A percentile compares a stretch with the other conserved stretches of the same genome.
Conservation (phyloP, 78 protist species). For the Tieghemostelium lacteum region DNA sequence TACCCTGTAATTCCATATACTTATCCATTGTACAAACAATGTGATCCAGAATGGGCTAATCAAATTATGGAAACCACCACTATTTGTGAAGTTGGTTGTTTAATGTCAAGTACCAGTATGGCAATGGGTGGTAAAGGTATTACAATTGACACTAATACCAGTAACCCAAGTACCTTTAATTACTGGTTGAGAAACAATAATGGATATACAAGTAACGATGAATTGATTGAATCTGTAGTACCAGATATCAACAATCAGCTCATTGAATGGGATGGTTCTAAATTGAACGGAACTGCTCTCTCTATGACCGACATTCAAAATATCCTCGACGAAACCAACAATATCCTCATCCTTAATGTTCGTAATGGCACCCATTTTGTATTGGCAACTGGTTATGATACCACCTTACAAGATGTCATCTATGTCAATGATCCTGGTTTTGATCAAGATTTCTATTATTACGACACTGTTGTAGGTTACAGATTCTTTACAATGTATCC, state of each 20-base stretch:
- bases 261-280: slow-evolving; percentile 66
- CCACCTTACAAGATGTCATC: not conserved
- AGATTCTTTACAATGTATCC: slow-evolving; percentile 48
- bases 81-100: slow-evolving; percentile 69
- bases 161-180: slow-evolving; percentile 31
- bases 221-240: slow-evolving; percentile 19
- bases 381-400: slow-evolving; percentile 36
- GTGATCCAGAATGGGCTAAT: slow-evolving; percentile 57
- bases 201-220: slow-evolving; percentile 22
- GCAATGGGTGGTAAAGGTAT: slow-evolving; percentile 59
- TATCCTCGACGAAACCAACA: slow-evolving; percentile 3
- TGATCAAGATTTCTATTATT: not conserved
- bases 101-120: slow-evolving; percentile 45
- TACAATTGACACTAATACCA: not conserved
- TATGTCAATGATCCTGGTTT: slow-evolving; percentile 77
- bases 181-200: slow-evolving; percentile 23
- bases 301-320: slow-evolving; percentile 13
- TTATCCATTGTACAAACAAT: slow-evolving; percentile 72
- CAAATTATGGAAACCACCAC: slow-evolving; percentile 28
- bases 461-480: slow-evolving; percentile 52
- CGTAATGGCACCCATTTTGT: slow-evolving; percentile 64
- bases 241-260: not conserved
- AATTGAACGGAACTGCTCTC: slow-evolving; percentile 1
- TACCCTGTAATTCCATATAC: slow-evolving; percentile 27
- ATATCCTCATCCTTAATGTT: slow-evolving; percentile 38